Percentiles rank a stretch among this genome's conserved stretches.
Evolutionary conservation across 2,329 filamentous ascomycete species (phyloP).

Genomic region (Laburnicola sp.): DNA sequence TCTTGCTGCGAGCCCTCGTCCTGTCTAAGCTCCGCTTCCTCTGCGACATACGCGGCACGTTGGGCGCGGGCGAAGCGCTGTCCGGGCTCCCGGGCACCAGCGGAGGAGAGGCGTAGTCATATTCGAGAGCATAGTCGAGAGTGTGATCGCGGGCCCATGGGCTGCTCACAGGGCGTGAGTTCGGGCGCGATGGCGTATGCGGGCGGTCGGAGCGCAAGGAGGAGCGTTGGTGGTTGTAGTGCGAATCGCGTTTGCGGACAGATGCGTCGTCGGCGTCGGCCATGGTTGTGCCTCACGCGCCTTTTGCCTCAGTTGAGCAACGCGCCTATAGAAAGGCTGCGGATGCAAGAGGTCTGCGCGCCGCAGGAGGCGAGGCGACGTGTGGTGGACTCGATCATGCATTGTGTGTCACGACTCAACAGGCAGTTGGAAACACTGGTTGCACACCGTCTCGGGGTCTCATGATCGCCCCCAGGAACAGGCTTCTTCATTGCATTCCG

Average conservation of each 20-base stretch:
- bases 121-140: conserved; percentile 21
- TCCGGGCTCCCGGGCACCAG: background rate
- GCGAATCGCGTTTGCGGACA: conserved; percentile 30
- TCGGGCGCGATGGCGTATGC: conserved; percentile 13
- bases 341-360: too few relatives aligned
- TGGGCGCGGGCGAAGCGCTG: conserved; percentile 20
- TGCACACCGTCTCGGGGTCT: too few relatives aligned
- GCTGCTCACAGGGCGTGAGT: conserved; percentile 13
- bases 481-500: too few relatives aligned
- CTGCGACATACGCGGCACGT: conserved; percentile 17
- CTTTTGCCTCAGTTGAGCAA: too few relatives aligned
- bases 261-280: conserved; percentile 31
- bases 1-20: conserved; percentile 5
- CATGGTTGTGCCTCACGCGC: conserved; percentile 23
- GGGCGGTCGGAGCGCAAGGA: conserved; percentile 30
- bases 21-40: conserved; percentile 16
- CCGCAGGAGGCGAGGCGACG: too few relatives aligned
- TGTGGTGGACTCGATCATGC: too few relatives aligned
- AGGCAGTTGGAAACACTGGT: too few relatives aligned
- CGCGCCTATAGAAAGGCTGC: too few relatives aligned
- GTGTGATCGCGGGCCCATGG: conserved; percentile 23
- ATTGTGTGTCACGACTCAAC: too few relatives aligned
- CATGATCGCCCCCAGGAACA: too few relatives aligned
- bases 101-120: background rate
- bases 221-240: conserved; percentile 44